Evolutionary conservation across 2,329 filamentous ascomycete genomes (phyloP).

Genomic region (Hypoxylon rubiginosum): DNA sequence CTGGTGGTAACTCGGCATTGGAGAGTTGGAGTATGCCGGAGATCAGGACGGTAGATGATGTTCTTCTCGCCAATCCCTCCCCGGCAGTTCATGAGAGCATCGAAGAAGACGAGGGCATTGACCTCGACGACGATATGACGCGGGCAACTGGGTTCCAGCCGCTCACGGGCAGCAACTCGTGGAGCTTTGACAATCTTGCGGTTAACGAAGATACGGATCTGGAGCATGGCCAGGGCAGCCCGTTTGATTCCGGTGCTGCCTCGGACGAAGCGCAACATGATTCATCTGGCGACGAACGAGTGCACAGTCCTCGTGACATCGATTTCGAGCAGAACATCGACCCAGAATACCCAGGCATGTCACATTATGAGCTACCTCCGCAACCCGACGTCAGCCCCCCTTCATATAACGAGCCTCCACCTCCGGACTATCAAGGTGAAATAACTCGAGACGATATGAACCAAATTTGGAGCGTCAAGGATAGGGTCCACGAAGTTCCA

Average conservation of each 20-base stretch:
- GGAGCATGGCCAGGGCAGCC: conserved; percentile 45
- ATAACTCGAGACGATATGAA: conserved; percentile 50
- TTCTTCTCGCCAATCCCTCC: conserved; percentile 36
- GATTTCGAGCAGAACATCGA: conserved; percentile 45
- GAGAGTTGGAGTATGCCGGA: conserved; percentile 1
- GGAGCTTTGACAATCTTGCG: conserved; percentile 62
- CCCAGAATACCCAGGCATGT: conserved; percentile 48
- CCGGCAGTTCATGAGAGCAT: conserved; percentile 58
- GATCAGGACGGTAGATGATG: conserved; percentile 42
- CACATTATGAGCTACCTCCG: conserved; percentile 47
- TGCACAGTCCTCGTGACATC: conserved; percentile 44
- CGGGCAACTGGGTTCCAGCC: conserved; percentile 45
- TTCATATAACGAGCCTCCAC: conserved; percentile 40
- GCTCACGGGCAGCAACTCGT: conserved; percentile 51
- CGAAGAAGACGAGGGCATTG: conserved; percentile 64
- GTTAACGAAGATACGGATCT: conserved; percentile 51
- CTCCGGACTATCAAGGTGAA: conserved; percentile 35
- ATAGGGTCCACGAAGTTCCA: conserved; percentile 58
- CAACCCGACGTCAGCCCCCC: conserved; percentile 38
- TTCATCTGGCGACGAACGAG: conserved; percentile 53
- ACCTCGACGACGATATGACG: conserved; percentile 54
- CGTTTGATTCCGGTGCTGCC: conserved; percentile 49
- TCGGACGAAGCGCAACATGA: conserved; percentile 57
- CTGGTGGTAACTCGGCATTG: conserved; percentile 63
- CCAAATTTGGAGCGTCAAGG: conserved; percentile 54